Percentiles rank a stretch among this genome's conserved stretches.
Evolutionary conservation across 73 alveolate genomes (phyloP).

Genomic region (Stentor coeruleus): DNA sequence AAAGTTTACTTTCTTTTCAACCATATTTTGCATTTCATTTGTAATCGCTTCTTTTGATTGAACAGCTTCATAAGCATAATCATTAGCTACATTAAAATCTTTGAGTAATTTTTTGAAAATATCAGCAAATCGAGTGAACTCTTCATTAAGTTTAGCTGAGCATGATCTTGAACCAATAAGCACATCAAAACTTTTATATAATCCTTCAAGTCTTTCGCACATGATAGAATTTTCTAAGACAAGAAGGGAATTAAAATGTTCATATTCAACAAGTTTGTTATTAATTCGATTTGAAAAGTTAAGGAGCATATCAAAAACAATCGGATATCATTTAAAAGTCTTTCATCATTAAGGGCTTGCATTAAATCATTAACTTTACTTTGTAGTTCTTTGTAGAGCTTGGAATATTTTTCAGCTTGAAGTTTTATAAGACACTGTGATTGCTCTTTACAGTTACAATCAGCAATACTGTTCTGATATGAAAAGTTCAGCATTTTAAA

Average conservation of each 20-base stretch:
- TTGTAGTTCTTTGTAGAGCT: background rate
- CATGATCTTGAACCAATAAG: background rate
- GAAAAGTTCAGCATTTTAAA: no score
- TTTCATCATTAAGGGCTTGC: background rate
- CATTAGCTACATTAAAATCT: no score
- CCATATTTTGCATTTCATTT: no score
- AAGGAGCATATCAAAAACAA: background rate
- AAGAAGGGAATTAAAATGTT: no score
- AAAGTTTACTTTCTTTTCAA: no score
- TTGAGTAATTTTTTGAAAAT: no score
- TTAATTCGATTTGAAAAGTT: background rate
- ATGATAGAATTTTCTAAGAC: background rate
- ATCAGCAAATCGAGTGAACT: background rate
- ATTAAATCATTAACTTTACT: no score
- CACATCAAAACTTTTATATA: background rate
- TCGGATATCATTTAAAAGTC: background rate
- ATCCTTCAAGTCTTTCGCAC: background rate
- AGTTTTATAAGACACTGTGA: background rate
- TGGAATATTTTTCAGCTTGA: background rate
- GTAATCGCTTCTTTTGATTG: no score
- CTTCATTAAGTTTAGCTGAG: background rate
- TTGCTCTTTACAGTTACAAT: background rate
- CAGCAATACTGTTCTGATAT: background rate
- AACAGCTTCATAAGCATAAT: no score
- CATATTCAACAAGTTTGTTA: background rate